Base-by-base conservation (phyloP, 441 rosid species). In the Hura crepitans region DNA sequence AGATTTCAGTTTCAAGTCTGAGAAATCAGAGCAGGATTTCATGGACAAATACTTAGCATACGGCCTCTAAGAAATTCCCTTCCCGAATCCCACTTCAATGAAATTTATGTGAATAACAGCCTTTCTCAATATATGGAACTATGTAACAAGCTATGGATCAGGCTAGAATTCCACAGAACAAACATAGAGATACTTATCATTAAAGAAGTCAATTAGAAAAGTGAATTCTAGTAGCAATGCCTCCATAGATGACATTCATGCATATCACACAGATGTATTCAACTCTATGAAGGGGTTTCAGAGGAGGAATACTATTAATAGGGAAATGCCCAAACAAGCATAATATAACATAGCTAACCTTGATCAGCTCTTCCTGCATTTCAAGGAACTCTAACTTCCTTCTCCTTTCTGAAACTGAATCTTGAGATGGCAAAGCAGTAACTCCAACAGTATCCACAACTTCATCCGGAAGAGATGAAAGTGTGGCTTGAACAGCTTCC, bases 391-490 rank as follows among this genome's bases (percentile, higher is more conserved):
- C 96, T 82, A 93, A 62, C 71, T 89, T 93, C 79, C 96, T 89
- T 81, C 87, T 82, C 78, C 97, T 83, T 77, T 87, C 96, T 71
- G 97, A 86, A 58, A 93, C 81, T 69, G 90, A 75, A 83, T 93
- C 94, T 81, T 88, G 97, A 72, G 98, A 90, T 72, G 97, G 87
- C 81, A 90, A 81, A 70, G 93, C 77, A 57, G 93, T 87, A 67
- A 86, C 83, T 76, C 90, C 90, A 75, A 93, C 92, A 64, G 94
- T 93, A 83, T 83, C 98, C 80, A 93, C 96, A 77, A 93, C 97
- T 81, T 90, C 96, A 74, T 90, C 98, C 28, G 97, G 98, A 58
- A 90, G 89, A 79, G 98, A 93, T 75, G 97, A 89, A 68, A 90
- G 93, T 25, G 98, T 93, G 72, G 93, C 97, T 68, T 81, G 85